Conservation (phyloP, 2,329 filamentous ascomycete species). For the Epichloe scottii region DNA sequence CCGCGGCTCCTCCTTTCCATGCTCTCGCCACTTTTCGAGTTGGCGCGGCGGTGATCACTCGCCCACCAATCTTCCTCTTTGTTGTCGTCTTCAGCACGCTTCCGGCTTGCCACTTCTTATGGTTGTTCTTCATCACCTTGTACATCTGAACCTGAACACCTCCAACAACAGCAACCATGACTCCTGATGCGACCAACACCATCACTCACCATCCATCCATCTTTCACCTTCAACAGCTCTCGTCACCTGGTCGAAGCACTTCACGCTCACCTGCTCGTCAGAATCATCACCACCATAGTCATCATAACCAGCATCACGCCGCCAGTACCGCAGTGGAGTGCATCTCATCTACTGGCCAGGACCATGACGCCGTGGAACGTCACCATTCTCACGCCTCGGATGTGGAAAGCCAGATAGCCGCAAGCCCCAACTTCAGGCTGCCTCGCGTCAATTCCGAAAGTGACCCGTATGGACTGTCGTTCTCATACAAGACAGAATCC, state of each 20-base stretch:
- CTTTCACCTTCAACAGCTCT: conserved; percentile 27
- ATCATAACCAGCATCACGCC: conserved; percentile 16
- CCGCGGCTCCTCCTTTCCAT: background rate
- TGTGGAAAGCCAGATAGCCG: conserved; percentile 35
- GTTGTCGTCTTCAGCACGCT: background rate
- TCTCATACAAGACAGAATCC: conserved; percentile 61
- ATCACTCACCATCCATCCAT: conserved; percentile 32
- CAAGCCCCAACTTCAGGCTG: conserved; percentile 27
- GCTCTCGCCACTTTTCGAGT: background rate
- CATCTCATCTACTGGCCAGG: conserved; percentile 18
- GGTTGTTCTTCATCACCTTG: background rate
- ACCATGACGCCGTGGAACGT: conserved; percentile 28
- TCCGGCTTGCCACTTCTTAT: background rate
- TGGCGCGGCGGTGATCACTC: background rate
- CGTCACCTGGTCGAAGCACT: conserved; percentile 14
- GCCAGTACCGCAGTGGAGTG: conserved; percentile 35
- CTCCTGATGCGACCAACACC: conserved; percentile 27
- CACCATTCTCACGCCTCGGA: conserved; percentile 29
- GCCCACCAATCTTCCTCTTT: background rate
- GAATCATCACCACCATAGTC: conserved; percentile 3
- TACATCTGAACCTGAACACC: background rate
- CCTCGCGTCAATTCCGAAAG: conserved; percentile 50
- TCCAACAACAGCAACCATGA: conserved; percentile 19
- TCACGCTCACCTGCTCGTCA: conserved; percentile 15
- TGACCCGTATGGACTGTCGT: conserved; percentile 72